Evolutionary conservation across 2,329 filamentous ascomycete species (phyloP).

Genomic region (Fusarium miscanthi): DNA sequence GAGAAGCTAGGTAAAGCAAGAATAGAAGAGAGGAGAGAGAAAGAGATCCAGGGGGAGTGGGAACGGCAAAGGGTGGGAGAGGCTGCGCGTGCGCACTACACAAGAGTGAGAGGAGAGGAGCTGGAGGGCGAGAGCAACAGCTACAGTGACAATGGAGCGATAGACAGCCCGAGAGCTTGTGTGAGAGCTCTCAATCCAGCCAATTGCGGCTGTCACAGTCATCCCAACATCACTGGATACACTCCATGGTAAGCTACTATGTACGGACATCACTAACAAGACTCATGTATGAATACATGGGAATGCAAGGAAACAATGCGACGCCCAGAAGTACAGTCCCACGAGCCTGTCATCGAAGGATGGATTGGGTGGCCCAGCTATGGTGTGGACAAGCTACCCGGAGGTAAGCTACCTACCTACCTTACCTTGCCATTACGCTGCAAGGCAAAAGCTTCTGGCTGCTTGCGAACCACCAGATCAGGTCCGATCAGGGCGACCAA

Average conservation of each 20-base stretch:
- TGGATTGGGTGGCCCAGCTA: slow-evolving; percentile 33
- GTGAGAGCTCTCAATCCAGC: slow-evolving; percentile 32
- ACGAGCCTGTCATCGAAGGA: slow-evolving; percentile 35
- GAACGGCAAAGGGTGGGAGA: slow-evolving; percentile 41
- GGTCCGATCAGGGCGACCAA: slow-evolving; percentile 27
- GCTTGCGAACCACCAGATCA: slow-evolving; percentile 28
- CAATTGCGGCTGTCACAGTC: slow-evolving; percentile 32
- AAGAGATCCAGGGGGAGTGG: slow-evolving; percentile 33
- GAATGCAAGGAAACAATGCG: slow-evolving; percentile 30
- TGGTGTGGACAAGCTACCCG: slow-evolving; percentile 35
- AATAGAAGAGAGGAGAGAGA: slow-evolving; percentile 31
- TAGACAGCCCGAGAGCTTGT: slow-evolving; percentile 30
- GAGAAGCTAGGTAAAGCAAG: slow-evolving; percentile 24
- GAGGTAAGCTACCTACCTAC: slow-evolving; percentile 19
- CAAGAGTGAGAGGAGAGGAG: slow-evolving; percentile 11
- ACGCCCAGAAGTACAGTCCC: slow-evolving; percentile 32
- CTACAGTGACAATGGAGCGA: slow-evolving; percentile 7
- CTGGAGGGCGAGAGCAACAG: slow-evolving; percentile 16
- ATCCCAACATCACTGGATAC: slow-evolving; percentile 37
- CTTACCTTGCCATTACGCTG: not conserved
- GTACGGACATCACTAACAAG: slow-evolving; percentile 33
- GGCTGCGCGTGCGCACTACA: slow-evolving; percentile 31
- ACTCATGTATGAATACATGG: slow-evolving; percentile 35
- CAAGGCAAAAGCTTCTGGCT: slow-evolving; percentile 19
- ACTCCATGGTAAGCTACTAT: slow-evolving; percentile 26